Base-by-base conservation (phyloP, 1,139 yeast genomes). In the Zygotorulaspora mrakii region DNA sequence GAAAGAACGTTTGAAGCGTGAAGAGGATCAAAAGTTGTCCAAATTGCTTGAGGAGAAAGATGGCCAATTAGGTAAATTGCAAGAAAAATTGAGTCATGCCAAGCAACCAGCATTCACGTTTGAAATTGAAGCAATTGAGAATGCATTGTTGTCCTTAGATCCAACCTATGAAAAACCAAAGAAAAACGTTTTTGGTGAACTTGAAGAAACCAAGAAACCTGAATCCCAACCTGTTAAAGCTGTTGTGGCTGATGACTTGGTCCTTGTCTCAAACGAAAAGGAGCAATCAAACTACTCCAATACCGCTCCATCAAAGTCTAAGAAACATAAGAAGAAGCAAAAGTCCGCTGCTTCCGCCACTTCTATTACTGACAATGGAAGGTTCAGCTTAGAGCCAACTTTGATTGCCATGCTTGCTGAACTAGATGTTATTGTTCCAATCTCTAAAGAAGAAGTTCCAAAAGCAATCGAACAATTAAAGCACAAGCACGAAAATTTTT, bases 31-130 rank as follows among this genome's bases (percentile, higher is more conserved):
- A 66, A 70, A 82, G 65, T 57, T 71, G 63, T 67, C 71, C 59
- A 68, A 72, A 62, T 65, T 70, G 50, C 67, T 75, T 52, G 78
- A 81, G 62, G 82, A 79, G 64, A 73, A 74, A 59, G 72, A 74
- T 45, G 80, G 73, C 61, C 74, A 74, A 54, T 72, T 78, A 65
- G 78, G 77, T 49, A 72, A 74, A 59, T 80, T 91, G 50, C 87
- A 84, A 57, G 70, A 72, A 49, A 74, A 76, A 57, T 71, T 80
- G 64, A 70, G 74, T 42, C 77, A 74, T 47, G 88, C 88, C 40
- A 83, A 89, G 24, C 71, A 73, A 55, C 96, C 97, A 31, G 97
- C 96, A 27, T 89, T 84, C 69, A 78, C 82, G 47, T 68, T 68
- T 35, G 91, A 87, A 67, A 79, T 86, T 55, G 73, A 71, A 54